Conservation (phyloP, 257 asterid species). For the Lavandula angustifolia region DNA sequence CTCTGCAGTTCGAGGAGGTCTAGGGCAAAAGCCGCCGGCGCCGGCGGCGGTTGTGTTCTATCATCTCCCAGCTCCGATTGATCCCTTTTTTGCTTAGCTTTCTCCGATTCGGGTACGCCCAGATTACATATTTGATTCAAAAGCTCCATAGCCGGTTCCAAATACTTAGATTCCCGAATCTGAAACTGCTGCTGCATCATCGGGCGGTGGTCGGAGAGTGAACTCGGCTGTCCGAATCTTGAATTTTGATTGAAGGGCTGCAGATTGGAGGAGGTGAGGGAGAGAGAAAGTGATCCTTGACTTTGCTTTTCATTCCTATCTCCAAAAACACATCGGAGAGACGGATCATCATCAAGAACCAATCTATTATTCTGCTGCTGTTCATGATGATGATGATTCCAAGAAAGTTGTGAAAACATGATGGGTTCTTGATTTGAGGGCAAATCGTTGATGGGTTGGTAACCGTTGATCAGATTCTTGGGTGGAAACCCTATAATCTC, state of each 20-base stretch:
- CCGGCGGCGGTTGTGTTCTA: conserved; percentile 43
- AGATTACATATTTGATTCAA: conserved; percentile 71
- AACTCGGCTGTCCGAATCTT: conserved; percentile 47
- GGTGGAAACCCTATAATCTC: conserved; percentile 79
- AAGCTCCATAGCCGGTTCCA: conserved; percentile 74
- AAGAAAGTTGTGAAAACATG: conserved; percentile 29
- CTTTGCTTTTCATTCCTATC: conserved; percentile 72
- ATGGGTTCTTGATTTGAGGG: conserved; percentile 28
- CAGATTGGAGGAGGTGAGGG: conserved; percentile 65
- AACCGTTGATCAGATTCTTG: conserved; percentile 33
- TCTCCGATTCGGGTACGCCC: conserved; percentile 37
- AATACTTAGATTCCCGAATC: conserved; percentile 57
- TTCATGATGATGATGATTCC: conserved; percentile 27
- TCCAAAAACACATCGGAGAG: conserved; percentile 55
- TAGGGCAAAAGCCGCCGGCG: conserved; percentile 39
- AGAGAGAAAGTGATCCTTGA: conserved; percentile 74
- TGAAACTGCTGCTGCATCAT: conserved; percentile 39
- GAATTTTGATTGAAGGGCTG: conserved; percentile 19
- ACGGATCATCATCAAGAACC: conserved; percentile 43
- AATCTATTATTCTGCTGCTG: conserved; percentile 28
- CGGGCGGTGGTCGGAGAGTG: conserved; percentile 25
- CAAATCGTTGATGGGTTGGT: conserved; percentile 26
- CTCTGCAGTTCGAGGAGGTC: conserved; percentile 74
- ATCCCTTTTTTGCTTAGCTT: conserved; percentile 32
- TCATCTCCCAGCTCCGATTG: conserved; percentile 30